phyloP scores from a whole-genome alignment of 2,329 filamentous ascomycete species.

The Eutypella sp. region DNA sequence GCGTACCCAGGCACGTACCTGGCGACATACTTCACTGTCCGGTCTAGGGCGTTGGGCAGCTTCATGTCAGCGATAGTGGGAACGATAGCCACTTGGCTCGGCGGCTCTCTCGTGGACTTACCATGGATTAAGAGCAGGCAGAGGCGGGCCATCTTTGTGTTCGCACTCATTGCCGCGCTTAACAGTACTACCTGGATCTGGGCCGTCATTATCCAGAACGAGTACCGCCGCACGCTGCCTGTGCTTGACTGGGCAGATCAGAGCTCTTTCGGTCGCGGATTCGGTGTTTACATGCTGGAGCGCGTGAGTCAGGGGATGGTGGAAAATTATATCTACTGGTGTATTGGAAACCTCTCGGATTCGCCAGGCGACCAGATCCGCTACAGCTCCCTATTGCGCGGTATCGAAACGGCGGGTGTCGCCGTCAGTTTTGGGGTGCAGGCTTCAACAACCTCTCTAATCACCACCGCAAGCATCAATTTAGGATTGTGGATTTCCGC shows the following conservation, averaged over 20 bases:
- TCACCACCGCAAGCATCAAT: slow-evolving; percentile 39
- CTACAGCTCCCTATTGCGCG: slow-evolving; percentile 38
- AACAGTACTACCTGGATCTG: slow-evolving; percentile 43
- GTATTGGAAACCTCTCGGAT: slow-evolving; percentile 39
- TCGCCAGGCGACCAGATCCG: slow-evolving; percentile 39
- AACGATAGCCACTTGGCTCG: slow-evolving; percentile 33
- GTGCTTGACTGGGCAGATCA: slow-evolving; percentile 39
- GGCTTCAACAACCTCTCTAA: slow-evolving; percentile 36
- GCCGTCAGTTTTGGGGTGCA: slow-evolving; percentile 39
- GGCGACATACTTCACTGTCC: slow-evolving; percentile 37
- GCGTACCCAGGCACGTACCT: slow-evolving; percentile 37
- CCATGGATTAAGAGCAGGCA: slow-evolving; percentile 34
- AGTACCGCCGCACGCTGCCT: slow-evolving; percentile 37
- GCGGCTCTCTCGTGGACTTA: slow-evolving; percentile 31
- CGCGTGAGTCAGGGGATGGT: slow-evolving; percentile 33
- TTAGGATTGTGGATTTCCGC: slow-evolving; percentile 36
- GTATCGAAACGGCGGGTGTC: slow-evolving; percentile 36
- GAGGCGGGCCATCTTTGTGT: slow-evolving; percentile 34
- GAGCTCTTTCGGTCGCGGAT: slow-evolving; percentile 34
- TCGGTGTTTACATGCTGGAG: slow-evolving; percentile 38
- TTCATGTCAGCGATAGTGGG: slow-evolving; percentile 33
- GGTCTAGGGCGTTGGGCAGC: slow-evolving; percentile 32
- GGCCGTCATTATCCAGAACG: slow-evolving; percentile 41
- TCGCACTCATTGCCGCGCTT: slow-evolving; percentile 33
- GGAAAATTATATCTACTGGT: slow-evolving; percentile 43